Evolutionary conservation across 2,329 filamentous ascomycete genomes (phyloP), one percentile per base, ranked within the genome.

Genomic region (Cladosporium phlei): DNA sequence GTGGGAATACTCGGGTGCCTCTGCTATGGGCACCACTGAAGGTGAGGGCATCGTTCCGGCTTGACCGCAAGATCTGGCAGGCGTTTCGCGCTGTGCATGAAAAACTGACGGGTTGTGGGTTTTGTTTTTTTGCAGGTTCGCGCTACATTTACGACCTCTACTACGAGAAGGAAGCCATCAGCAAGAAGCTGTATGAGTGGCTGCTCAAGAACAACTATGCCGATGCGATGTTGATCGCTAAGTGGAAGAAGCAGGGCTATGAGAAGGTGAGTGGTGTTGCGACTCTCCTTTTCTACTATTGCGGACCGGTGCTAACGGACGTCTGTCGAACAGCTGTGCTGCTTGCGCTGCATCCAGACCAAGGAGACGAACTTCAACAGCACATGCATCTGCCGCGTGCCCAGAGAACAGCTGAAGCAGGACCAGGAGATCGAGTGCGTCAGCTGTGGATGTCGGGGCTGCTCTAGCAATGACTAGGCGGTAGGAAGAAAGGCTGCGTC

Each of bases 201-300:
- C 73, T 97, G 54, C 73, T 98, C 50, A 98, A 98, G 78, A 96
- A 98, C 64, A 83, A 84, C 39, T 97, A 98, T 66, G 93, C 90
- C 4, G 93, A 98, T 69, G 82, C 87, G 35, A 93, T 90, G 73
- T 73, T 98, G 63, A 97, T 98, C 63, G 93, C 93, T 11, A 98
- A 98, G 73, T 98, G 93, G 93, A 98, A 98, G 80, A 98, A 98
- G 74, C 86, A 94, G 62, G 93, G 93, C 12, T 98, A 98, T 62
- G 93, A 98, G 69, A 96, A 97, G 82, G 87, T 88, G 66, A 42
- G 75, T 66, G 16, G 22, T 24, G 12, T 10, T 22, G 8, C 7
- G 4, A 9, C 10, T 19, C 17, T 32, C 14, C 37, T 12, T 2
- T 6, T 24, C 5, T 10, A 20, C 28, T 4, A 16, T 14, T 9